These are phyloP conservation scores for Cyclocybe cylindracea DNA, from an alignment of 768 basidiomycete genomes.

Conservation along the genomic window DNA sequence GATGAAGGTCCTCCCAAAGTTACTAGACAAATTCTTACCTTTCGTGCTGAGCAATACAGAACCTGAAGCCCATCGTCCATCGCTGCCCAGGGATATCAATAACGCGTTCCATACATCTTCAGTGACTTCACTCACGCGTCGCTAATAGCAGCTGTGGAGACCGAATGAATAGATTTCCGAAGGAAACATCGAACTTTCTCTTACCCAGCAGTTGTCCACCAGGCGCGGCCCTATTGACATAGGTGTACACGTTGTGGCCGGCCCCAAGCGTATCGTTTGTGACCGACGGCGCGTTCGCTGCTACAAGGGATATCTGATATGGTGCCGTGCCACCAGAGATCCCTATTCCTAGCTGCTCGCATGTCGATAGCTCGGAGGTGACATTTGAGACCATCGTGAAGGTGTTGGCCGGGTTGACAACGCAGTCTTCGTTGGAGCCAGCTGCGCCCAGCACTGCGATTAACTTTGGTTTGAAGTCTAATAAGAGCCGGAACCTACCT, in stretches of 20 bases:
- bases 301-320: conserved; percentile 37
- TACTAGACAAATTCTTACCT: too few species aligned
- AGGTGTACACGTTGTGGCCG: conserved; percentile 34
- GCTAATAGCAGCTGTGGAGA: conserved; percentile 32
- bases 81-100: neutral
- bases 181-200: conserved; percentile 11
- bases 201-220: conserved; percentile 35
- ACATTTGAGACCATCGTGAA: conserved; percentile 37
- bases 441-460: conserved; percentile 10
- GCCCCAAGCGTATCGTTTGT: conserved; percentile 38
- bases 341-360: conserved; percentile 41
- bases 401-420: conserved; percentile 19
- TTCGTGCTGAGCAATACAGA: too few species aligned
- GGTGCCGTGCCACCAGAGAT: conserved; percentile 41
- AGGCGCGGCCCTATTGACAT: conserved; percentile 36
- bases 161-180: conserved; percentile 3
- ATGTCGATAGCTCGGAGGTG: conserved; percentile 35
- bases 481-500: conserved; percentile 3
- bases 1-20: too few species aligned
- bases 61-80: too few species aligned
- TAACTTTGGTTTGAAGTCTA: neutral
- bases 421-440: conserved; percentile 30
- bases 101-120: neutral
- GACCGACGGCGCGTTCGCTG: conserved; percentile 30
- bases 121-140: conserved; percentile 38